Conservation (phyloP, 2,329 filamentous ascomycete genomes). For the Arthrobotrys musiformis region DNA sequence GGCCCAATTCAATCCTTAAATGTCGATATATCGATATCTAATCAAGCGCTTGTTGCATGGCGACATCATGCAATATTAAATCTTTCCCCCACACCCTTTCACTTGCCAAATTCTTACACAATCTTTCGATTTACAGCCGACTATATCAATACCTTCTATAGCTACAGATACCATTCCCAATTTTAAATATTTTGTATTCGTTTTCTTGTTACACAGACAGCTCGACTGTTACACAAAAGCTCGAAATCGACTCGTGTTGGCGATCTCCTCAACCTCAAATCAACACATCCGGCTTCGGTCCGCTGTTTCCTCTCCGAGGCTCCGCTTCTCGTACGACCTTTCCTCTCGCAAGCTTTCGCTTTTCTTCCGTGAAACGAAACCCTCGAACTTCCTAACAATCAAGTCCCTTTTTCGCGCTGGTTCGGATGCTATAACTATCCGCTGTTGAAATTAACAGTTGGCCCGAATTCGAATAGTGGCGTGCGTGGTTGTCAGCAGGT, state of each 20-base stretch:
- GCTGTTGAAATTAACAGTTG: not conserved
- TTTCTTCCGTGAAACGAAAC: not conserved
- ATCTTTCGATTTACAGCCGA: no score
- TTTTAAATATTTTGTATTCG: no score
- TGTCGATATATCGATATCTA: no score
- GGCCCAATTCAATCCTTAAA: no score
- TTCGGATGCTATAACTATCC: not conserved
- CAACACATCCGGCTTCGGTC: not conserved
- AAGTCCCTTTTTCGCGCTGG: not conserved
- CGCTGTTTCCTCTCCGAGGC: not conserved
- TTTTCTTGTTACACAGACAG: not conserved
- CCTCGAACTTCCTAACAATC: not conserved
- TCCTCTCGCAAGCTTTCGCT: not conserved
- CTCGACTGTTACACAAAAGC: not conserved
- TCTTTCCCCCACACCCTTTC: no score
- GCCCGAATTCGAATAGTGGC: not conserved
- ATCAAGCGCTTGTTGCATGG: no score
- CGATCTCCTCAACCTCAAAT: not conserved
- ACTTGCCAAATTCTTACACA: no score
- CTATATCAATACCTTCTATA: no score
- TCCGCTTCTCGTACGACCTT: not conserved
- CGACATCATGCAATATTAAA: no score
- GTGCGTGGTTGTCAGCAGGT: conserved; percentile 8
- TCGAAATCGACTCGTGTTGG: not conserved
- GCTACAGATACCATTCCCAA: no score